Conservation (phyloP, 208 protist genomes). For the Leishmania braziliensis region DNA sequence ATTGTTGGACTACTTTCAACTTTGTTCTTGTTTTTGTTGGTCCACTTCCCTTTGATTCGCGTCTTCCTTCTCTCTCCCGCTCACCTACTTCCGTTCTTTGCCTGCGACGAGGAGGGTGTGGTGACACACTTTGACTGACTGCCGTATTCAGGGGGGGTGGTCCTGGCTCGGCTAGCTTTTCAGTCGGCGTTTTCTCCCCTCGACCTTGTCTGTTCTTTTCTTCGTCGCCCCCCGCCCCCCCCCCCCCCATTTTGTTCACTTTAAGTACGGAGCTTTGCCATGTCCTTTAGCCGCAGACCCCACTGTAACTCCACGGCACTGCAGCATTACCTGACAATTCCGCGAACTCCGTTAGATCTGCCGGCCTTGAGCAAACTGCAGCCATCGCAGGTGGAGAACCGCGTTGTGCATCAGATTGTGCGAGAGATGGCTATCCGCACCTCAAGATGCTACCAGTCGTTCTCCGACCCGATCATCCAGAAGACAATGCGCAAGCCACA, state of each 20-base stretch:
- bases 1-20: no score
- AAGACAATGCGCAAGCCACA: constrained; percentile 45
- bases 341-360: constrained; percentile 57
- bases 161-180: neutral
- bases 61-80: neutral
- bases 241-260: neutral
- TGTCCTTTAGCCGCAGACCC: neutral
- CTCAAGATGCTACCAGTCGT: constrained; percentile 62
- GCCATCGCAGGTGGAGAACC: constrained; percentile 16
- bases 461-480: constrained; percentile 50
- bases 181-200: neutral
- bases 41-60: neutral
- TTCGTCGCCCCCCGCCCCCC: no score
- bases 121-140: neutral
- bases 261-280: neutral
- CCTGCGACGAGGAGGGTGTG: neutral
- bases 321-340: constrained; percentile 48
- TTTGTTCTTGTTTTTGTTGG: neutral
- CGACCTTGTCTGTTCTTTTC: neutral
- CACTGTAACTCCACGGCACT: constrained; percentile 17
- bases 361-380: constrained; percentile 35
- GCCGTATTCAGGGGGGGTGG: neutral
- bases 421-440: constrained; percentile 78
- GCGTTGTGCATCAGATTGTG: constrained; percentile 31
- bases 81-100: neutral